phyloP scores from a whole-genome alignment of 768 basidiomycete genomes.

The Paxillus involutus region DNA sequence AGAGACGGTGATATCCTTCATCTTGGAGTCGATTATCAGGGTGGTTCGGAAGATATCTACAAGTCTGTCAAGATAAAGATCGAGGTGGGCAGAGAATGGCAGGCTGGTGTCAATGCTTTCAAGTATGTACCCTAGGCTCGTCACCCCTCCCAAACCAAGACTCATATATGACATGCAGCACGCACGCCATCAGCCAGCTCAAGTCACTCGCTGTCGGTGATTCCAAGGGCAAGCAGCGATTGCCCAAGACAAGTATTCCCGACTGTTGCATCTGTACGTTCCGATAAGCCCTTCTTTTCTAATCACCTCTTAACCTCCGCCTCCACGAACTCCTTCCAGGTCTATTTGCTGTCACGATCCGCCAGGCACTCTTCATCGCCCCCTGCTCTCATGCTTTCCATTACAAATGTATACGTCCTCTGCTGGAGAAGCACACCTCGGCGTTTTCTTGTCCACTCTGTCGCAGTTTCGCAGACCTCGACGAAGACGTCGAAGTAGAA shows the following conservation, averaged over 20 bases:
- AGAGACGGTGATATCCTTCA: constrained; percentile 95
- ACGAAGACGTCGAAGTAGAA: constrained; percentile 89
- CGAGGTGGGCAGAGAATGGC: constrained; percentile 91
- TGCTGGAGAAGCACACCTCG: constrained; percentile 85
- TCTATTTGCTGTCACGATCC: constrained; percentile 87
- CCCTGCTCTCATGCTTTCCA: constrained; percentile 97
- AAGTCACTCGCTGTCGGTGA: constrained; percentile 54
- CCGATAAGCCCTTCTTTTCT: neutral
- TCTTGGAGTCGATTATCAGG: constrained; percentile 96
- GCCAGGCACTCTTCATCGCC: constrained; percentile 95
- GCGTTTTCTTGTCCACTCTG: constrained; percentile 96
- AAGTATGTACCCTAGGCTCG: constrained; percentile 40
- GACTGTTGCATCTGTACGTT: constrained; percentile 93
- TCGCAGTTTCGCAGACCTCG: constrained; percentile 91
- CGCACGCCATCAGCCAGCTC: constrained; percentile 79
- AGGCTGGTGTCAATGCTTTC: constrained; percentile 86
- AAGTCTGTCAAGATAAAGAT: constrained; percentile 95
- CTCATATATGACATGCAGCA: constrained; percentile 38
- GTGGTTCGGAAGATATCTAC: constrained; percentile 95
- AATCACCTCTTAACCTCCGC: constrained; percentile 3
- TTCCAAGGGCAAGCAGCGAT: constrained; percentile 19
- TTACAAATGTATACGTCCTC: constrained; percentile 94
- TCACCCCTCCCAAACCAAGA: neutral
- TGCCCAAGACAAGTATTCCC: constrained; percentile 49
- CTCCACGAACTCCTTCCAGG: constrained; percentile 32